Conservation (phyloP, 2,329 filamentous ascomycete species). For the Fusarium coffeatum region DNA sequence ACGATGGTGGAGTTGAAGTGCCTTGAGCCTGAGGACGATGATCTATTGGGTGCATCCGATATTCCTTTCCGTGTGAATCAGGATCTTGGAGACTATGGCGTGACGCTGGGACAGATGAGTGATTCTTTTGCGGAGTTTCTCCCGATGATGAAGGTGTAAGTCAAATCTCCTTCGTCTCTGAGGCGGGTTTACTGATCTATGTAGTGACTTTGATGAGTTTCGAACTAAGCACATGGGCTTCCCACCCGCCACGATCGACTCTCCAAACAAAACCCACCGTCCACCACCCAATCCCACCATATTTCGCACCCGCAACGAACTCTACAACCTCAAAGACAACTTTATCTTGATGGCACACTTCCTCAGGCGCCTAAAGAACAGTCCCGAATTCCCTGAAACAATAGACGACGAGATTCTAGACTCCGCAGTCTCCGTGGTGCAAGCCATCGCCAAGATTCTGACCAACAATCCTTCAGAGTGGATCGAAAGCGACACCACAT, state of each 20-base stretch:
- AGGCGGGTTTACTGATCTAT: not conserved
- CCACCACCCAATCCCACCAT: slow-evolving; percentile 27
- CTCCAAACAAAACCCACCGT: not conserved
- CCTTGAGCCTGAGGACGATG: not conserved
- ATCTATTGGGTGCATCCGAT: not conserved
- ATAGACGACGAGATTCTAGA: slow-evolving; percentile 4
- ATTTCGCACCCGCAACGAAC: slow-evolving; percentile 27
- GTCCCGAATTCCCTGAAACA: not conserved
- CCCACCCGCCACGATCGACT: not conserved
- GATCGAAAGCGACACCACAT: slow-evolving; percentile 32
- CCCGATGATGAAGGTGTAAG: slow-evolving; percentile 41
- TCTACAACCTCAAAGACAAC: slow-evolving; percentile 40
- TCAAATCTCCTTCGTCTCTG: fast-evolving
- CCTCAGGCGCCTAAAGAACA: slow-evolving; percentile 2
- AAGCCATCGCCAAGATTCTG: slow-evolving; percentile 32
- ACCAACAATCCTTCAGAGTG: slow-evolving; percentile 45
- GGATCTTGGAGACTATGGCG: slow-evolving; percentile 5
- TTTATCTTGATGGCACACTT: slow-evolving; percentile 12
- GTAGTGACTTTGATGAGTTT: slow-evolving; percentile 40
- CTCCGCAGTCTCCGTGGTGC: slow-evolving; percentile 7
- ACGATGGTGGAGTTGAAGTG: slow-evolving; percentile 1
- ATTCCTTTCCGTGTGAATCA: slow-evolving; percentile 27
- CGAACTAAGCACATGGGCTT: slow-evolving; percentile 30
- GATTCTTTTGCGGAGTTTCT: slow-evolving; percentile 19
- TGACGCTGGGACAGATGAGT: slow-evolving; percentile 15